Conservation (phyloP, 2,329 filamentous ascomycete species). For the Hymenoscyphus fraxineus region DNA sequence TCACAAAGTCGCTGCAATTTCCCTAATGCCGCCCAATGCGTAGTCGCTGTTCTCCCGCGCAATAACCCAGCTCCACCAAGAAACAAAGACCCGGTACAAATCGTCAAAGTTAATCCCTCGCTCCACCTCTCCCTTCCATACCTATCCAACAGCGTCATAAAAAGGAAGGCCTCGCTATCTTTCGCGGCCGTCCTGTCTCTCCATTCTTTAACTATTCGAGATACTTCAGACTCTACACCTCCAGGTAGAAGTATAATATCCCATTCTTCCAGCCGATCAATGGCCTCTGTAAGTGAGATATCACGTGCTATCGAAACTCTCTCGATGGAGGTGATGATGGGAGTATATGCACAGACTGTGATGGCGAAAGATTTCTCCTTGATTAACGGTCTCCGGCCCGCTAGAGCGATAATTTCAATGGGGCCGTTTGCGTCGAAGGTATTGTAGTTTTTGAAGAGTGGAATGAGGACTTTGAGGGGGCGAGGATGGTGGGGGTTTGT, state of each 20-base stretch:
- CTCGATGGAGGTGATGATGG: neutral
- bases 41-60: neutral
- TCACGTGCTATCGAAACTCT: neutral
- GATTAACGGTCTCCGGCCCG: neutral
- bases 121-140: neutral
- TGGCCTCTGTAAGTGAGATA: neutral
- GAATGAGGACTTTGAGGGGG: neutral
- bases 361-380: neutral
- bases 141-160: neutral
- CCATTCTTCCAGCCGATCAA: neutral
- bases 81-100: neutral
- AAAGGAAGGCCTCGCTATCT: neutral
- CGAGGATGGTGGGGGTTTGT: neutral
- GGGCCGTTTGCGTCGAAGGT: neutral
- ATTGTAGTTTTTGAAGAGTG: slow-evolving; percentile 1
- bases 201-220: neutral
- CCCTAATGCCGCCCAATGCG: neutral
- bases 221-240: neutral
- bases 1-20: neutral
- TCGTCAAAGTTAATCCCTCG: neutral
- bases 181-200: neutral
- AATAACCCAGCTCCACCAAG: neutral
- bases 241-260: neutral
- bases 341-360: neutral
- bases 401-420: neutral